phyloP scores from a whole-genome alignment of 805 yeast species.

The Priceomyces medius region DNA sequence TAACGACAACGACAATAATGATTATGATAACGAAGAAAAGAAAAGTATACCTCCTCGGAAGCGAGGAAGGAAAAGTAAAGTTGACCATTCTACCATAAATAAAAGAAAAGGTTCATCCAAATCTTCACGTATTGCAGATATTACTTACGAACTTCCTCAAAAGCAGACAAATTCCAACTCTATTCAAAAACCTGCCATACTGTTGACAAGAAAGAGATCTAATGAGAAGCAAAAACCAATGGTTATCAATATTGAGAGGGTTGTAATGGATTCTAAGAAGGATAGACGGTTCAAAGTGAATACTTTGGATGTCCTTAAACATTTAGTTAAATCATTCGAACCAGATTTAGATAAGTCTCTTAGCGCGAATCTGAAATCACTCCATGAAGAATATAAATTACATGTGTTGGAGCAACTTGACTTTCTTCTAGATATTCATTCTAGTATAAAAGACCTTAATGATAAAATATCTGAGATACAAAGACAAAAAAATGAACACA shows the following conservation, averaged over 20 bases:
- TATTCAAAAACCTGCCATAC: constrained; percentile 1
- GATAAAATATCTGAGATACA: constrained; percentile 29
- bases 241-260: constrained; percentile 27
- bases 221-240: constrained; percentile 29
- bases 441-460: constrained; percentile 31
- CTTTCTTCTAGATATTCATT: constrained; percentile 33
- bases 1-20: background rate
- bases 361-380: constrained; percentile 18
- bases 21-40: background rate
- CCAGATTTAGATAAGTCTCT: constrained; percentile 17
- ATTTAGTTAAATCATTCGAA: constrained; percentile 28
- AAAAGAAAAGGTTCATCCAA: background rate
- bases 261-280: constrained; percentile 18
- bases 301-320: constrained; percentile 38
- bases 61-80: background rate
- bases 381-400: constrained; percentile 32
- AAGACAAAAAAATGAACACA: constrained; percentile 28
- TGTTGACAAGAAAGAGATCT: constrained; percentile 17
- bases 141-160: background rate
- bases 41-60: background rate
- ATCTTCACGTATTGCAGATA: background rate
- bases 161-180: background rate
- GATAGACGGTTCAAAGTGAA: constrained; percentile 27
- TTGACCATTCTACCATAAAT: background rate
- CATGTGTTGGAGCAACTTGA: constrained; percentile 28